Evolutionary conservation across 768 basidiomycete species (phyloP), one percentile per base, ranked within the genome.

Genomic region (Thelephora ganbajun): DNA sequence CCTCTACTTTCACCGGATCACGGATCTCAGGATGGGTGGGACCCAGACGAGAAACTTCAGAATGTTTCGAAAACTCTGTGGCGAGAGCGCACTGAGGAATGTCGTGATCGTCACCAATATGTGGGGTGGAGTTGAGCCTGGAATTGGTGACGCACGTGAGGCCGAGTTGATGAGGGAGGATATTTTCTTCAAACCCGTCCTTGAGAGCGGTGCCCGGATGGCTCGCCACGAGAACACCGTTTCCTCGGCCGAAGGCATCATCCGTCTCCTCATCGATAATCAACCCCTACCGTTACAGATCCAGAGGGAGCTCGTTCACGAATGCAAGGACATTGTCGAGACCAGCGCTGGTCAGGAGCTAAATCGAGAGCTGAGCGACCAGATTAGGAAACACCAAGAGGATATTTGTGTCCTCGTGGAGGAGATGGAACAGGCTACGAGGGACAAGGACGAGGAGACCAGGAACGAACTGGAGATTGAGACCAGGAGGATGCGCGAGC

Each of bases 31-130:
- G 14, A 51, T 61, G 33, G 49, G 53, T 12, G 58, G 57, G n/a
- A 50, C 54, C 11, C 44, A 57, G 5, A 19, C 39, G 35, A 55
- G 51, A 16, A 59, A 60, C 49, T 50, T 57, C 23, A 16, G 33
- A 16, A 50, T 63, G 50, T 60, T 61, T 51, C 23, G 53, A 13
- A 50, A 51, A 13, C 46, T 61, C 9, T 63, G 61, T 46, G 61
- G 61, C 23, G 48, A 46, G 1, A 37, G 46, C 19, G 51, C 58
- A 14, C 51, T 63, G 6, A 16, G 44, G 35, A 63, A 63, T 48
- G 53, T 57, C 35, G 45, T 59, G 16, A 44, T 65, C 46, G 56
- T 53, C 14, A 59, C 62, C 11, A 63, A 59, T 48, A 63, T 62
- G 61, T 65, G 64, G 63, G 51, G 52, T 14, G 51, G 54, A 16